Evolutionary conservation across 192 early-diverging fungal genomes (phyloP).

Genomic region (Backusella morwellensis): DNA sequence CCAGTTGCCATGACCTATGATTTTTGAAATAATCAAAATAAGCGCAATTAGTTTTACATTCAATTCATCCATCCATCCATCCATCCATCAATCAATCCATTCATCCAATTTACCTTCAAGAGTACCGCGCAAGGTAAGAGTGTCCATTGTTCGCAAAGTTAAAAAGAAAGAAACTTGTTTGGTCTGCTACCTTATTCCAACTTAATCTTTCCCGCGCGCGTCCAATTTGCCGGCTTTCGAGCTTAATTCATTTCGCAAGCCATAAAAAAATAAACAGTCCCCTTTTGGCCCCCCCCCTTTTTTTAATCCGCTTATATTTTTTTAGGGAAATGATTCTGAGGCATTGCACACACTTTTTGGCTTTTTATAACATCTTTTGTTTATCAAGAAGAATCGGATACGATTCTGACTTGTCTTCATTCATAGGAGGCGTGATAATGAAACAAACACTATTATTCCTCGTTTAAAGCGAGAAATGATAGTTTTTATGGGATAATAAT

Average conservation of each 20-base stretch:
- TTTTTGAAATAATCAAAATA: not conserved
- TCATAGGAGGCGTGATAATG: not conserved
- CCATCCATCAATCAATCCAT: slow-evolving; percentile 28
- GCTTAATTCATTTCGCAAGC: not conserved
- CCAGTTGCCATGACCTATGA: slow-evolving; percentile 38
- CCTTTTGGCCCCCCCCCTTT: not conserved
- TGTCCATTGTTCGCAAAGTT: slow-evolving; percentile 26
- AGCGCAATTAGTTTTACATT: not conserved
- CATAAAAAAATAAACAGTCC: slow-evolving; percentile 1
- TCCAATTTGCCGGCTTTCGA: not conserved
- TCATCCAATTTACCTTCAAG: slow-evolving; percentile 28
- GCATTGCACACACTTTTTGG: not conserved
- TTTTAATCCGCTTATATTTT: not conserved
- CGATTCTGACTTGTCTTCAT: not conserved
- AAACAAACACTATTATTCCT: not conserved
- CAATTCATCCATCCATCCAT: slow-evolving; percentile 25
- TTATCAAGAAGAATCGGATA: not conserved
- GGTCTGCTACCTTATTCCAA: slow-evolving; percentile 1
- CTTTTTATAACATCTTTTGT: not conserved
- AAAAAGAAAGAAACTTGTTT: slow-evolving; percentile 21
- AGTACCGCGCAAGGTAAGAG: slow-evolving; percentile 36
- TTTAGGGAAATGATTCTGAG: not conserved
- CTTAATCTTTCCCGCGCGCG: not conserved
- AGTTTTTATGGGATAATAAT: not conserved
- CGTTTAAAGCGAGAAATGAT: not conserved